Evolutionary conservation across 2,329 filamentous ascomycete genomes (phyloP), one percentile per base, ranked within the genome.

Genomic region (Claviceps paspali): DNA sequence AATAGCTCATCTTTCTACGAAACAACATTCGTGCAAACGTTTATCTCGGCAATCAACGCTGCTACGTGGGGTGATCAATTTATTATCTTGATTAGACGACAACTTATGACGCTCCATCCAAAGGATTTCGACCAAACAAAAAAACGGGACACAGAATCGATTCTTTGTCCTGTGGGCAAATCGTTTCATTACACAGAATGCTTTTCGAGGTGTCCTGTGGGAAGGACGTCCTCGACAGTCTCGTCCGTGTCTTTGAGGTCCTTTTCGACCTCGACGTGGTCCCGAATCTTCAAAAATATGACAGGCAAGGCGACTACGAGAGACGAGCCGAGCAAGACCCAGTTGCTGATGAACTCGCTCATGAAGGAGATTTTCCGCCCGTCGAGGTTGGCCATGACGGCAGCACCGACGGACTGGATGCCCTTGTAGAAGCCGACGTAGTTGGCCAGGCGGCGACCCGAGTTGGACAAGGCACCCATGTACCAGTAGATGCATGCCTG

Each of bases 401-500:
- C 81, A 1, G 75, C 70, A 48, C 82, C 82, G 5, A 76, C 79
- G 12, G 79, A 83, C 54, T 87, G 82, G 35, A 86, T 80, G 12
- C 79, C 50, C 47, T 91, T 91, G 70, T 88, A 88, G 75, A 65
- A 83, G 82, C 65, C 47, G 74, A 72, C 43, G 52, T 88, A 81
- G 65, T 95, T 94, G 62, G 88, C 87, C 21, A 88, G 73, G 58
- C 86, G 88, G 57, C 87, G 84, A 42, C 82, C 76, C 45, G 88
- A 93, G 72, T 96, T 96, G 53, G 83, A 87, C 30, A 95, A 68
- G 6, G 87, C 75, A 35, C 88, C 88, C 81, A 96, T 94, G 64
- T 81, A 87, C 87, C 87, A 95, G 67, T 96, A 95, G 35, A 87
- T 78, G 50, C 68, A 77, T 0, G 85, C 88, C 64, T 96, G 88